Evolutionary conservation across 257 asterid species (phyloP).

Genomic region (Solanum ahanhuiri): DNA sequence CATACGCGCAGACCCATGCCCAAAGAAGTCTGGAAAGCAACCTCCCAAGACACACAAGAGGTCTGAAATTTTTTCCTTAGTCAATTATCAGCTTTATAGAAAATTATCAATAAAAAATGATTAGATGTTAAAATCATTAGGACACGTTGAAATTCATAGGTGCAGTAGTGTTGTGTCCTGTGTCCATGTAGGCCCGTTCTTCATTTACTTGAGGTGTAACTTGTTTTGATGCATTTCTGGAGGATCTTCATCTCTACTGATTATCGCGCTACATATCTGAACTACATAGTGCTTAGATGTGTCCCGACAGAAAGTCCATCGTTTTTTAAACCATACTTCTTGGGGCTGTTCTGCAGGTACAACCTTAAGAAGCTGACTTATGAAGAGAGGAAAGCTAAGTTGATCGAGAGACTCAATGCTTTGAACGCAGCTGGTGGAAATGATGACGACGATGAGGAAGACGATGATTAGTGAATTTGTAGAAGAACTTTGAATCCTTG

Average conservation of each 20-base stretch:
- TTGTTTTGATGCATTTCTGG: neutral
- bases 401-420: conserved; percentile 70
- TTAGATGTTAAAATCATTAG: neutral
- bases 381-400: conserved; percentile 54
- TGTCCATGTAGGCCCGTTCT: neutral
- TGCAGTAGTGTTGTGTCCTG: neutral
- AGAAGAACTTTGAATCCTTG: neutral
- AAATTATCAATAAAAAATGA: neutral
- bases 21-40: conserved; percentile 48
- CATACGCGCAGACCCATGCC: conserved; percentile 54
- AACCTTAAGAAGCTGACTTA: conserved; percentile 70
- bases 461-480: conserved; percentile 28
- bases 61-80: conserved; percentile 5
- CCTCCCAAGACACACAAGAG: conserved; percentile 66
- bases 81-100: neutral
- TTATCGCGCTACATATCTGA: neutral
- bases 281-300: neutral
- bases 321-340: neutral
- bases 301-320: neutral
- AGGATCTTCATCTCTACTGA: neutral
- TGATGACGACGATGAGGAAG: conserved; percentile 35
- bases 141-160: neutral
- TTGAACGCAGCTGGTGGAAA: conserved; percentile 50
- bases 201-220: neutral
- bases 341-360: conserved; percentile 24